These are phyloP conservation scores for Fusarium duplospermum DNA, from an alignment of 2,329 filamentous ascomycete genomes.

Conservation along the genomic window DNA sequence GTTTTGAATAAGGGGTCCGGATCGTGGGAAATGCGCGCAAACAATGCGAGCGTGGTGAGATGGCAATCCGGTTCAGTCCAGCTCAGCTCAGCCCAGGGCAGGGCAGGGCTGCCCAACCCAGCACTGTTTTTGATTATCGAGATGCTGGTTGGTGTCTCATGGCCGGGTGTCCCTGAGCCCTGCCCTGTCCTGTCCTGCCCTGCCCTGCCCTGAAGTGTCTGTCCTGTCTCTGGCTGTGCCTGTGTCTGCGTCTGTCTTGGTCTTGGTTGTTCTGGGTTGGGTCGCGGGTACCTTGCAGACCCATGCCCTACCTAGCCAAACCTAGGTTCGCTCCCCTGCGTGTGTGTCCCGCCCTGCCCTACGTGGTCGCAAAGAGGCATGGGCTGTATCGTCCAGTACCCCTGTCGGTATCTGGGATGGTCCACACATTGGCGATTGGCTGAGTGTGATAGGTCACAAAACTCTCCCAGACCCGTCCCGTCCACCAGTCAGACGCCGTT, in stretches of 20 bases:
- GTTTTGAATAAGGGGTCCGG: slow-evolving; percentile 8
- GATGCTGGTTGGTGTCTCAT: slow-evolving; percentile 6
- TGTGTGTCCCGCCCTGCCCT: slow-evolving; percentile 9
- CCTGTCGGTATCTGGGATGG: not conserved
- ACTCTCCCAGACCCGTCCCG: slow-evolving; percentile 16
- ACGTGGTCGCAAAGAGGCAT: slow-evolving; percentile 18
- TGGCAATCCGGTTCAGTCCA: not conserved
- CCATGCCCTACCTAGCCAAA: slow-evolving; percentile 16
- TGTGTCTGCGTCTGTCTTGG: slow-evolving; percentile 3
- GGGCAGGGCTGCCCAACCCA: not conserved
- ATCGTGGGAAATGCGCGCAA: slow-evolving; percentile 10
- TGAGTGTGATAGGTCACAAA: slow-evolving; percentile 22
- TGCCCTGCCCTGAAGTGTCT: not conserved
- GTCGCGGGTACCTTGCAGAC: slow-evolving; percentile 44
- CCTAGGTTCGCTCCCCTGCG: not conserved
- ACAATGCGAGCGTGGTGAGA: slow-evolving; percentile 11
- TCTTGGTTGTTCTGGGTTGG: slow-evolving; percentile 15
- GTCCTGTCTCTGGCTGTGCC: not conserved
- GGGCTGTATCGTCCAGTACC: not conserved
- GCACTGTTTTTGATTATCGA: slow-evolving; percentile 3
- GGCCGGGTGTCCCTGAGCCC: not conserved
- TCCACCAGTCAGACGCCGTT: slow-evolving; percentile 8
- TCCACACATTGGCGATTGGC: slow-evolving; percentile 1
- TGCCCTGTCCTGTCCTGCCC: not conserved
- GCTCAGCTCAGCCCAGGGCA: not conserved